phyloP scores from a whole-genome alignment of 345 rosid genomes.

The Lumnitzera racemosa region DNA sequence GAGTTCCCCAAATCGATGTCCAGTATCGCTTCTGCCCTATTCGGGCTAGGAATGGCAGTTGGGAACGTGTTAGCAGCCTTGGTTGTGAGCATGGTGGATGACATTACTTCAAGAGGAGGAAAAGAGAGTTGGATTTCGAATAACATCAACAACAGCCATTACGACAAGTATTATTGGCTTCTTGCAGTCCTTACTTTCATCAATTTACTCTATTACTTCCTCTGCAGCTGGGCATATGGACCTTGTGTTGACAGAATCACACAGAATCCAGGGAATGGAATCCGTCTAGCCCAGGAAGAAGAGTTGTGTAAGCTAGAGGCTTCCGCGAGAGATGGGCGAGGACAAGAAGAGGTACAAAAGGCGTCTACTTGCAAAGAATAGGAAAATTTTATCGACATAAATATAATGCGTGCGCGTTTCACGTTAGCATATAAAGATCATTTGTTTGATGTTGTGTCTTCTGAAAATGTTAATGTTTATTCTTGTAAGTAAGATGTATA shows the following conservation, averaged over 20 bases:
- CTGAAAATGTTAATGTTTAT: no score
- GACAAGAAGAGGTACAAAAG: slow-evolving; percentile 1
- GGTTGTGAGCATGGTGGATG: slow-evolving; percentile 30
- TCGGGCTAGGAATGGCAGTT: slow-evolving; percentile 55
- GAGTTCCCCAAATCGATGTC: slow-evolving; percentile 83
- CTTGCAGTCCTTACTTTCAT: slow-evolving; percentile 45
- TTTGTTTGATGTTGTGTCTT: no score
- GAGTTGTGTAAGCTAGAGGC: slow-evolving; percentile 4
- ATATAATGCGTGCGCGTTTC: no score
- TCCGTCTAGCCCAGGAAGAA: slow-evolving; percentile 16
- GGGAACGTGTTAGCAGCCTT: slow-evolving; percentile 58
- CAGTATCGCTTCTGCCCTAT: slow-evolving; percentile 54
- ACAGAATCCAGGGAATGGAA: slow-evolving; percentile 25
- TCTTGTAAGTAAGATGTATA: no score
- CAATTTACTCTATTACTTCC: slow-evolving; percentile 50
- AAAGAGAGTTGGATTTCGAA: slow-evolving; percentile 62
- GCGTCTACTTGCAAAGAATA: background rate
- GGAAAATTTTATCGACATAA: no score
- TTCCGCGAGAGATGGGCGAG: slow-evolving; percentile 13
- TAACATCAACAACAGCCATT: slow-evolving; percentile 63
- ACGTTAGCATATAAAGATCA: no score
- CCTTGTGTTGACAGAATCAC: slow-evolving; percentile 33
- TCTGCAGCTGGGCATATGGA: slow-evolving; percentile 76
- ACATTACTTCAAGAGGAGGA: slow-evolving; percentile 31
- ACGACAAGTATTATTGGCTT: slow-evolving; percentile 71